These are phyloP conservation scores for Diaporthe sp. DNA, from an alignment of 2,329 filamentous ascomycete species.

Conservation along the genomic window DNA sequence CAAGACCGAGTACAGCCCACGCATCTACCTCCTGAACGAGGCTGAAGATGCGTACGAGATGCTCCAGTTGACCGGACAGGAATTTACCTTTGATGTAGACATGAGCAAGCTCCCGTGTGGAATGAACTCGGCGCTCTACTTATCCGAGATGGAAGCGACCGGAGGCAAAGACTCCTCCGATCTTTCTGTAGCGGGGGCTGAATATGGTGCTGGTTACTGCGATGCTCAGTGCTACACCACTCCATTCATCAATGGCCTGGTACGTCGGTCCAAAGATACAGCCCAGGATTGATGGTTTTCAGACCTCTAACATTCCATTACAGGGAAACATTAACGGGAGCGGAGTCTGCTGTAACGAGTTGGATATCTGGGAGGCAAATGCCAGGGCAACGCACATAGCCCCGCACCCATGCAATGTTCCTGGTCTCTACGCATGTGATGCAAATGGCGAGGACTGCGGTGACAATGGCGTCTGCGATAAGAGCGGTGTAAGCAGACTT, in stretches of 20 bases:
- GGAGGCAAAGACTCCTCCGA: slow-evolving; percentile 67
- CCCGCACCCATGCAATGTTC: slow-evolving; percentile 68
- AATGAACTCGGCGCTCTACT: slow-evolving; percentile 76
- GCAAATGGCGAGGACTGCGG: slow-evolving; percentile 46
- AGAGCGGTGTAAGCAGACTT: slow-evolving; percentile 45
- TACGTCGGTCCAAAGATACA: slow-evolving; percentile 54
- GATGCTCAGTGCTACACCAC: slow-evolving; percentile 67
- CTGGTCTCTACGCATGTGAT: slow-evolving; percentile 57
- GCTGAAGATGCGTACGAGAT: slow-evolving; percentile 69
- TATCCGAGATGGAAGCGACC: slow-evolving; percentile 73
- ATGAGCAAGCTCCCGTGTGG: slow-evolving; percentile 75
- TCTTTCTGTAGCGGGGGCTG: slow-evolving; percentile 69
- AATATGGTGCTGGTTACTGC: slow-evolving; percentile 73
- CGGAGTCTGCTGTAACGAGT: slow-evolving; percentile 77
- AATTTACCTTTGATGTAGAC: slow-evolving; percentile 77
- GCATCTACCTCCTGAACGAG: slow-evolving; percentile 69
- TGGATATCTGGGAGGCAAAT: slow-evolving; percentile 79
- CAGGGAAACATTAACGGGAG: slow-evolving; percentile 68
- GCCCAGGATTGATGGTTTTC: slow-evolving; percentile 30
- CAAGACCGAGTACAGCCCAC: slow-evolving; percentile 51
- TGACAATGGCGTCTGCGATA: slow-evolving; percentile 53
- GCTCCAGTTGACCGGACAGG: slow-evolving; percentile 70
- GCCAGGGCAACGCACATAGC: slow-evolving; percentile 69
- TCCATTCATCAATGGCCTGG: slow-evolving; percentile 60
- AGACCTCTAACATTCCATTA: slow-evolving; percentile 40